These are phyloP conservation scores for Penicillium capsulatum DNA, from an alignment of 2,329 filamentous ascomycete genomes.

Conservation along the genomic window DNA sequence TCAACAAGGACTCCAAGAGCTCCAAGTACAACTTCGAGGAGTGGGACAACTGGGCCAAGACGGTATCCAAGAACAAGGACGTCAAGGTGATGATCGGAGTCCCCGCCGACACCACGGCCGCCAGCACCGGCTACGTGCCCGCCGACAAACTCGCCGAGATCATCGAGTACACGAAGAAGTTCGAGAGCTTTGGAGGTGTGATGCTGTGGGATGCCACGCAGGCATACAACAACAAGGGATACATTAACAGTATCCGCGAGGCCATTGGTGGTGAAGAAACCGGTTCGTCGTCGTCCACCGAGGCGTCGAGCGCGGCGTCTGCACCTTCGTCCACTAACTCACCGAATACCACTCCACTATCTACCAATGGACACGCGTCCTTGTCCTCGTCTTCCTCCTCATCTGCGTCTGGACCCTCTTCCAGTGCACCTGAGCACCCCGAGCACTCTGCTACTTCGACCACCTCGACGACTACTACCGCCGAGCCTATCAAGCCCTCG, in stretches of 20 bases:
- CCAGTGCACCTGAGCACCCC: slow-evolving; percentile 10
- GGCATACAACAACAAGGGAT: slow-evolving; percentile 56
- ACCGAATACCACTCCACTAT: slow-evolving; percentile 19
- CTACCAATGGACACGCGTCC: slow-evolving; percentile 24
- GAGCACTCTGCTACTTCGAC: neutral
- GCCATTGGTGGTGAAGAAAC: slow-evolving; percentile 27
- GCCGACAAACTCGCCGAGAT: slow-evolving; percentile 48
- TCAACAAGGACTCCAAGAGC: slow-evolving; percentile 44
- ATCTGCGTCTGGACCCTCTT: slow-evolving; percentile 18
- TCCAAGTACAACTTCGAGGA: slow-evolving; percentile 58
- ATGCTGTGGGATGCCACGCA: slow-evolving; percentile 68
- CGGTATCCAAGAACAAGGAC: slow-evolving; percentile 53
- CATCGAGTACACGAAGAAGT: slow-evolving; percentile 53
- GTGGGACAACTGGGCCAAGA: slow-evolving; percentile 64
- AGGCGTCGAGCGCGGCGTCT: slow-evolving; percentile 26
- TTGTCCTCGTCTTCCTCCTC: slow-evolving; percentile 28
- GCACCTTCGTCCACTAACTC: slow-evolving; percentile 25
- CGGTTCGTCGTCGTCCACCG: slow-evolving; percentile 36
- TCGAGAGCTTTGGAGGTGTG: slow-evolving; percentile 60
- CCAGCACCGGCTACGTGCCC: slow-evolving; percentile 54
- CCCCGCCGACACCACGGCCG: slow-evolving; percentile 52
- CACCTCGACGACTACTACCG: slow-evolving; percentile 1
- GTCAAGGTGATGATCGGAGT: slow-evolving; percentile 62
- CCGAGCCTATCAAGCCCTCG: slow-evolving; percentile 2
- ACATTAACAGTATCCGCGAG: slow-evolving; percentile 46